Conservation (phyloP, 768 basidiomycete genomes). For the Mycena galopus region DNA sequence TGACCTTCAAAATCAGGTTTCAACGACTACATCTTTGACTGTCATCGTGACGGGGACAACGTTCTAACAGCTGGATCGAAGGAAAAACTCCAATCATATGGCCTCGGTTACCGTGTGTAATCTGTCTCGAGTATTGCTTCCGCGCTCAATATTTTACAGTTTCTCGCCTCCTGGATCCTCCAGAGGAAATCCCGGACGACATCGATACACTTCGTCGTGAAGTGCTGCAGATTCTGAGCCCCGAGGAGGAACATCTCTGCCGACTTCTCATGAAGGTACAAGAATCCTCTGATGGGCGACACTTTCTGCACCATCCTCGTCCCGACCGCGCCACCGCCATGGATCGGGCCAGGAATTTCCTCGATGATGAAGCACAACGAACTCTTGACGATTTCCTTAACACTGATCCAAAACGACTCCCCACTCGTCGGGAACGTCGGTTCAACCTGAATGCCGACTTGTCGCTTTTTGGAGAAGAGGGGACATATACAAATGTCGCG, state of each 20-base stretch:
- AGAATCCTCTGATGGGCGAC: not conserved
- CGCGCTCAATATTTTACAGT: constrained; percentile 20
- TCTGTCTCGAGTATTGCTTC: constrained; percentile 18
- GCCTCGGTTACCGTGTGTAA: constrained; percentile 1
- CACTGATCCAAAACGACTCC: not conserved
- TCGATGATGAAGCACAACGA: not conserved
- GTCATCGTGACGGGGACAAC: not conserved
- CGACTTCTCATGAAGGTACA: no score
- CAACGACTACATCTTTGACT: not conserved
- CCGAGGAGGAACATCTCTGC: constrained; percentile 3
- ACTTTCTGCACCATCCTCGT: not conserved
- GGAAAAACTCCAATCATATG: not conserved
- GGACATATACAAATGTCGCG: no score
- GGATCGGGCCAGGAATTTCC: not conserved
- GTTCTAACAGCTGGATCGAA: not conserved
- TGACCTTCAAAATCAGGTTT: not conserved
- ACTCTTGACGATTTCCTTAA: not conserved
- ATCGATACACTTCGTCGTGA: not conserved
- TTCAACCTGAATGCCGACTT: not conserved
- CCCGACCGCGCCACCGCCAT: constrained; percentile 15
- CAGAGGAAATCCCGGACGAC: not conserved
- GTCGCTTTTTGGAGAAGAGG: not conserved
- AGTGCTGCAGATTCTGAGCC: constrained; percentile 1
- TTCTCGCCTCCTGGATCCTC: not conserved
- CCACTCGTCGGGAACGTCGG: not conserved